Percentiles rank a stretch among this genome's conserved stretches.
phyloP scores from a whole-genome alignment of 2,329 filamentous ascomycete species.

The Rosellinia necatrix region DNA sequence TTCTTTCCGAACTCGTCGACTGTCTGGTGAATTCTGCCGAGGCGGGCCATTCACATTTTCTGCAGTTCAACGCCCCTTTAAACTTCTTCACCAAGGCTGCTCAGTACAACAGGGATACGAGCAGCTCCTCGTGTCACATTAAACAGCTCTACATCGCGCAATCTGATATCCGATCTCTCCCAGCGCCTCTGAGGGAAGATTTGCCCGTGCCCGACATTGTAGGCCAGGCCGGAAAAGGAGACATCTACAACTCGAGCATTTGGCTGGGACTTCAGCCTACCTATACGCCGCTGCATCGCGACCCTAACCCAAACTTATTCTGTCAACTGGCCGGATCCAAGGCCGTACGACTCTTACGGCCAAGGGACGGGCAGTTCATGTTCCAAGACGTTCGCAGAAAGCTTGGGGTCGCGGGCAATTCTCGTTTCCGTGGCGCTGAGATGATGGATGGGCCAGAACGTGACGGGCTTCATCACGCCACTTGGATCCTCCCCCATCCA shows the following conservation, averaged over 20 bases:
- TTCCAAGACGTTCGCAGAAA: slow-evolving; percentile 59
- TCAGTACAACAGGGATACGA: slow-evolving; percentile 49
- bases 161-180: slow-evolving; percentile 72
- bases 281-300: slow-evolving; percentile 86
- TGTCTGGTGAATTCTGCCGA: slow-evolving; percentile 34
- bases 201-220: slow-evolving; percentile 71
- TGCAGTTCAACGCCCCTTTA: slow-evolving; percentile 64
- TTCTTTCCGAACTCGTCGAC: slow-evolving; percentile 33
- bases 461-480: slow-evolving; percentile 64
- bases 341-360: slow-evolving; percentile 70
- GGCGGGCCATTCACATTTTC: slow-evolving; percentile 48
- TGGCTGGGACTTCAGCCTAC: slow-evolving; percentile 90
- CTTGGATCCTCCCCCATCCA: slow-evolving; percentile 62
- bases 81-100: slow-evolving; percentile 64
- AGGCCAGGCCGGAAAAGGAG: slow-evolving; percentile 67
- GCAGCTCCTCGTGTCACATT: slow-evolving; percentile 18
- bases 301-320: slow-evolving; percentile 94
- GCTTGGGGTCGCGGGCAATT: slow-evolving; percentile 46
- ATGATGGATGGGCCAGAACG: slow-evolving; percentile 89
- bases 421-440: slow-evolving; percentile 72
- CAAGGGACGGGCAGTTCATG: slow-evolving; percentile 64
- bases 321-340: slow-evolving; percentile 80
- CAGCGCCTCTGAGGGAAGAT: slow-evolving; percentile 63
- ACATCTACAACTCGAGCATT: slow-evolving; percentile 84
- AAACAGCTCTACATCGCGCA: slow-evolving; percentile 83